phyloP scores from a whole-genome alignment of 2,329 filamentous ascomycete species.

The Gyromitra esculenta region DNA sequence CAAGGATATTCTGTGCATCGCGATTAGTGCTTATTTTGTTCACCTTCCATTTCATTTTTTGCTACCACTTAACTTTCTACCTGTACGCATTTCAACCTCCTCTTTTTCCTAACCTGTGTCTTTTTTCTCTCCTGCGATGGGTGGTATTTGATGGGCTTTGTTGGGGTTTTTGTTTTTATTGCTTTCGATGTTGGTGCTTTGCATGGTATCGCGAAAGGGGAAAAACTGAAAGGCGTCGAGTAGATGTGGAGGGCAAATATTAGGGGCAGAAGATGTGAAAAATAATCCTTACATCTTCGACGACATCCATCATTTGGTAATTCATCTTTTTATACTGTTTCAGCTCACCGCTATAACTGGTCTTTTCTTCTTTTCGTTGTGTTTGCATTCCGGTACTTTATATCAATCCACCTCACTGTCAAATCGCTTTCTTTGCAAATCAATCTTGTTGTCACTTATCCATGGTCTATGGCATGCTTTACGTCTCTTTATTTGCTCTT shows the following conservation, averaged over 20 bases:
- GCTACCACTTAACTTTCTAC: conserved; percentile 48
- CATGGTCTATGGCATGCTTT: conserved; percentile 47
- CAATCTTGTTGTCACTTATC: conserved; percentile 18
- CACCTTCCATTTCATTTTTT: conserved; percentile 46
- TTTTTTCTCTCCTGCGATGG: conserved; percentile 48
- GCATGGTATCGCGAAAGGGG: conserved; percentile 42
- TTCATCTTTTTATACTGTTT: conserved; percentile 31
- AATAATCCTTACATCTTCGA: conserved; percentile 45
- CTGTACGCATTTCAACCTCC: conserved; percentile 48
- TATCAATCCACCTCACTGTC: conserved; percentile 18
- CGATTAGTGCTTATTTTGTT: conserved; percentile 59
- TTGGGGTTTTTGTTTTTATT: conserved; percentile 48
- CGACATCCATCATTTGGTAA: conserved; percentile 44
- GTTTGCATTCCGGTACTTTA: conserved; percentile 15
- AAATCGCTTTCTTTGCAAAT: conserved; percentile 15
- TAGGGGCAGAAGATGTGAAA: conserved; percentile 38
- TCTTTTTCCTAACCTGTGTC: conserved; percentile 45
- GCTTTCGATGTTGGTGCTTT: conserved; percentile 38
- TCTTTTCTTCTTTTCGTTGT: conserved; percentile 5
- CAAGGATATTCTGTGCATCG: conserved; percentile 45
- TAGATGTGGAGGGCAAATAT: conserved; percentile 32
- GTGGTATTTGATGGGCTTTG: conserved; percentile 48
- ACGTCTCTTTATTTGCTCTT: conserved; percentile 33
- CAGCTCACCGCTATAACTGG: conserved; percentile 4
- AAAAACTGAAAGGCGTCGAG: conserved; percentile 38